Evolutionary conservation across 805 yeast genomes (phyloP).

Genomic region (Lachancea sp.): DNA sequence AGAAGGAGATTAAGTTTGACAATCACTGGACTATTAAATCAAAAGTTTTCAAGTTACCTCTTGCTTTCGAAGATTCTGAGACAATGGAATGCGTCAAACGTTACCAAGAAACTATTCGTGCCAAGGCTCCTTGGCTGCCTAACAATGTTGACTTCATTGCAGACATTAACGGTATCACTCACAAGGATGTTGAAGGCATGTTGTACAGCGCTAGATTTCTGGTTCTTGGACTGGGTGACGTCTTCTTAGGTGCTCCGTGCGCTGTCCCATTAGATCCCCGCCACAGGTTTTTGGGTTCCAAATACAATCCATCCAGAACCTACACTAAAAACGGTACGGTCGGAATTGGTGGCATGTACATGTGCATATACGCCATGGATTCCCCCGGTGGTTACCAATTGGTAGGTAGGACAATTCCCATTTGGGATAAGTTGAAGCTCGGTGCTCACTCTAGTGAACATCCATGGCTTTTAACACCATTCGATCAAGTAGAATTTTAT

Average conservation of each 20-base stretch:
- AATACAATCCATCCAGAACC: conserved; percentile 94
- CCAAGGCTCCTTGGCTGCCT: conserved; percentile 96
- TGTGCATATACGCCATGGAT: conserved; percentile 93
- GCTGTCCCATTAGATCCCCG: conserved; percentile 98
- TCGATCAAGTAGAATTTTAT: conserved; percentile 91
- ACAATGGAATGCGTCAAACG: conserved; percentile 86
- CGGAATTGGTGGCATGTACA: conserved; percentile 97
- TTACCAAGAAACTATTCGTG: conserved; percentile 87
- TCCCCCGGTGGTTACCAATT: conserved; percentile 98
- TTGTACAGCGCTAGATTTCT: conserved; percentile 83
- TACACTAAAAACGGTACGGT: conserved; percentile 95
- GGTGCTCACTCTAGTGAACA: conserved; percentile 54
- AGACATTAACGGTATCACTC: conserved; percentile 71
- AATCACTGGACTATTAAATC: conserved; percentile 84
- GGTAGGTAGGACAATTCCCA: conserved; percentile 93
- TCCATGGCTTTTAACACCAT: conserved; percentile 90
- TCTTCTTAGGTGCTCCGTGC: conserved; percentile 96
- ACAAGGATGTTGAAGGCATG: conserved; percentile 74
- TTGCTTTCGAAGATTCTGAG: conserved; percentile 92
- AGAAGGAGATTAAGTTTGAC: conserved; percentile 63
- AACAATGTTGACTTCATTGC: conserved; percentile 95
- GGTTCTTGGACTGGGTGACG: conserved; percentile 95
- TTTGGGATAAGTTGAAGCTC: conserved; percentile 89
- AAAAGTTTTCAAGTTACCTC: conserved; percentile 76
- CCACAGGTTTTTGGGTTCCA: conserved; percentile 85